Evolutionary conservation across 169 alveolate genomes (phyloP), one percentile per base, ranked within the genome.

Genomic region (Plasmodium gallinaceum): DNA sequence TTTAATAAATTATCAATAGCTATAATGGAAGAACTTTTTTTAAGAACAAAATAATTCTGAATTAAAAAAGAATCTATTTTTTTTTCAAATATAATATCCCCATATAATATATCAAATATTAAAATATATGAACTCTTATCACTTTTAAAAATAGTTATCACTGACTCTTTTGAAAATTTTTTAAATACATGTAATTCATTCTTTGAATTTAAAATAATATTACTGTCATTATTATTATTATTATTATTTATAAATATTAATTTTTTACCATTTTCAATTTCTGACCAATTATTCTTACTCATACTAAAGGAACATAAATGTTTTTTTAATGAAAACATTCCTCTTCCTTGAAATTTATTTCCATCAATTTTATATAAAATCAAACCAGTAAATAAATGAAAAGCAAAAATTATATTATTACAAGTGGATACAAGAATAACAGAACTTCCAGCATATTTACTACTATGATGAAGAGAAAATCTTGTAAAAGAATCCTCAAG

Each of bases 301-400:
- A 57, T 39, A 68, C 71, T 83, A 32, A 54, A 51, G 6, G 70
- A 42, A 32, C 52, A 52, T 42, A 9, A 24, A n/a, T 66, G 7
- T 8, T 18, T 68, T 83, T 83, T 52, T 43, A 61, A 72, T 12
- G 66, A 83, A 42, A 57, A 54, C 18, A 18, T 54, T 16, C 52
- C 54, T 43, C 4, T 32, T 16, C 54, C 73, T 83, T 66, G 39
- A 16, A 83, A 68, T 54, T 32, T n/a, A 83, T 83, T 83, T 39
- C 72, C 71, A 58, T 83, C 91, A 37, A 83, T 83, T 83, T 83
- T 83, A 48, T 83, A 83, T 54, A 83, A 37, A 51, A 83, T 83
- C 12, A 83, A 52, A 5, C 91, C 91, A 9, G 91, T 83, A 32
- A 66, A 83, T 8, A 68, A 26, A 68, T 83, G 91, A 62, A 83